phyloP scores from a whole-genome alignment of 140 eudicot genomes.

The Bidens hawaiensis region DNA sequence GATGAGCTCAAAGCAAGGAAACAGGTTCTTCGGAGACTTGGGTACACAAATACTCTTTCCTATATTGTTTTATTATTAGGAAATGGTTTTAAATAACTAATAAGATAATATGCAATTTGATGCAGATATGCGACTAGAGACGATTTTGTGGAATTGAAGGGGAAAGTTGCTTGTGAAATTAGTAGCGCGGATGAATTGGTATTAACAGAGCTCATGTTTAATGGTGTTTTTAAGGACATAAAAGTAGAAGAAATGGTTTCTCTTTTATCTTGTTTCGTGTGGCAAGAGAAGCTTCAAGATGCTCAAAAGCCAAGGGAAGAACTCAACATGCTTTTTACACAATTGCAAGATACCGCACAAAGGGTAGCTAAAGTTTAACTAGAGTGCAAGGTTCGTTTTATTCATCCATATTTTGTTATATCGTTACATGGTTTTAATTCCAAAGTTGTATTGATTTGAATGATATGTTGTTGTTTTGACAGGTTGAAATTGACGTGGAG shows the following conservation, averaged over 20 bases:
- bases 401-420: background rate
- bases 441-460: too few relatives aligned
- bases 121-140: conserved; percentile 76
- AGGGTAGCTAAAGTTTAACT: conserved; percentile 88
- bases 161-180: conserved; percentile 95
- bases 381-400: conserved; percentile 77
- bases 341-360: conserved; percentile 87
- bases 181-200: conserved; percentile 98
- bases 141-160: conserved; percentile 90
- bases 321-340: conserved; percentile 77
- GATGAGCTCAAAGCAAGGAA: conserved; percentile 98
- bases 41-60: conserved; percentile 37
- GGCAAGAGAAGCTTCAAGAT: conserved; percentile 98
- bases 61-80: background rate
- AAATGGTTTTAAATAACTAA: background rate
- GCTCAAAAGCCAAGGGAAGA: conserved; percentile 96
- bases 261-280: conserved; percentile 91
- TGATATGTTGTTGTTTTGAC: background rate
- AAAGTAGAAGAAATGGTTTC: conserved; percentile 92
- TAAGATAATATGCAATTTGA: background rate
- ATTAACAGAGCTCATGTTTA: conserved; percentile 82
- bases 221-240: conserved; percentile 72
- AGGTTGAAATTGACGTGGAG: conserved; percentile 95
- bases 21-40: conserved; percentile 86
- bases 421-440: background rate